Evolutionary conservation across 495 filamentous ascomycete species (phyloP).

Genomic region (Hypoxylon trugodes): DNA sequence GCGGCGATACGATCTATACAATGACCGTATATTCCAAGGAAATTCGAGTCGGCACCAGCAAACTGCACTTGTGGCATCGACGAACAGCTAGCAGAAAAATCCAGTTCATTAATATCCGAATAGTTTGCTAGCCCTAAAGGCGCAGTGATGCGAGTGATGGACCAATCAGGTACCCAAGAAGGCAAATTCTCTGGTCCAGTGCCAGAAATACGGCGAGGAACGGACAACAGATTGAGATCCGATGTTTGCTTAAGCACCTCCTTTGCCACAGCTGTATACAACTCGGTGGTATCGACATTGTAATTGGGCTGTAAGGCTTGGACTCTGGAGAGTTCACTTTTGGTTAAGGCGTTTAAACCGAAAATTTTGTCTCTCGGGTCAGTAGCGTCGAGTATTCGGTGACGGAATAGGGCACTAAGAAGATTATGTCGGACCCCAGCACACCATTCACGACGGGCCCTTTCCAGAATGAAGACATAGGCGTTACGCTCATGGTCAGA

Average conservation of each 20-base stretch:
- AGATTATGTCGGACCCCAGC: slow-evolving; percentile 14
- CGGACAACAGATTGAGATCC: slow-evolving; percentile 30
- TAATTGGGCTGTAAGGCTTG: slow-evolving; percentile 25
- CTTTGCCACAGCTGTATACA: slow-evolving; percentile 28
- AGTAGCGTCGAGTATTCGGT: slow-evolving; percentile 33
- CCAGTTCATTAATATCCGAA: slow-evolving; percentile 32
- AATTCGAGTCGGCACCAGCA: not conserved
- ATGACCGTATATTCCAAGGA: slow-evolving; percentile 22
- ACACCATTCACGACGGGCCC: slow-evolving; percentile 26
- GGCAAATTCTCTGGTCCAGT: slow-evolving; percentile 18
- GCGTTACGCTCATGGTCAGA: slow-evolving; percentile 34
- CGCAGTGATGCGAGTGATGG: slow-evolving; percentile 32
- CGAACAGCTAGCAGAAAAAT: slow-evolving; percentile 21
- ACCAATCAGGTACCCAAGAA: slow-evolving; percentile 35
- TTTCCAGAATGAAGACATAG: slow-evolving; percentile 31
- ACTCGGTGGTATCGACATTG: slow-evolving; percentile 17
- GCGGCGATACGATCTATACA: slow-evolving; percentile 27
- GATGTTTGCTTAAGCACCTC: slow-evolving; percentile 18
- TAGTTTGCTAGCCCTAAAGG: slow-evolving; percentile 32
- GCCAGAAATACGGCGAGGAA: slow-evolving; percentile 27
- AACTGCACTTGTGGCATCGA: slow-evolving; percentile 19
- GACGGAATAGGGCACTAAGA: slow-evolving; percentile 32
- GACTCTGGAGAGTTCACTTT: slow-evolving; percentile 6
- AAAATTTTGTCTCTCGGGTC: slow-evolving; percentile 36
- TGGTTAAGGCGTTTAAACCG: slow-evolving; percentile 26